Percentiles rank a stretch among this genome's conserved stretches.
These are phyloP conservation scores for Pichia sp. DNA, from an alignment of 1,139 yeast genomes.

Conservation along the genomic window DNA sequence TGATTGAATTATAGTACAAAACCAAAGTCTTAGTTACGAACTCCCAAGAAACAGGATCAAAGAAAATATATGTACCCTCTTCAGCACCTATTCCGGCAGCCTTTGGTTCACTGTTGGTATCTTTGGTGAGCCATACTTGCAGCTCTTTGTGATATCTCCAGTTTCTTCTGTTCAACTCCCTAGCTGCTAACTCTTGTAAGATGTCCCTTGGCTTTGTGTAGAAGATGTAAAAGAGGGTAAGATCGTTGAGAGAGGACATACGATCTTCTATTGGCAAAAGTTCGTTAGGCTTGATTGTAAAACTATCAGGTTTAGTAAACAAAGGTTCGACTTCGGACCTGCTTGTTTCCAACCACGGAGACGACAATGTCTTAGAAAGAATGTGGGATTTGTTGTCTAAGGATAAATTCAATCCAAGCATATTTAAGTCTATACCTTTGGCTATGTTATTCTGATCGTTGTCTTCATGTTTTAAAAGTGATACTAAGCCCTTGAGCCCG, in stretches of 20 bases:
- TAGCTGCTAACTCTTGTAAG: conserved; percentile 88
- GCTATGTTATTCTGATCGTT: conserved; percentile 68
- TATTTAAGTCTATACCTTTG: conserved; percentile 76
- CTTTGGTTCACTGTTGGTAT: conserved; percentile 83
- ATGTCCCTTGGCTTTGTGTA: conserved; percentile 93
- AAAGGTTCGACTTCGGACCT: conserved; percentile 88
- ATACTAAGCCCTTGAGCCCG: conserved; percentile 71
- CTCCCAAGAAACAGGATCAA: conserved; percentile 96
- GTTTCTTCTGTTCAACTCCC: conserved; percentile 79
- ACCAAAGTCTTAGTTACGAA: conserved; percentile 83
- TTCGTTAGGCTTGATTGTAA: conserved; percentile 43
- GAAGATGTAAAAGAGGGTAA: conserved; percentile 87
- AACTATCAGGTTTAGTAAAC: conserved; percentile 57
- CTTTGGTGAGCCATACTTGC: conserved; percentile 96
- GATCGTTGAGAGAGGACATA: conserved; percentile 78
- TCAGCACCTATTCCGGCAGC: conserved; percentile 83
- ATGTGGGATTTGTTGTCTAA: conserved; percentile 38
- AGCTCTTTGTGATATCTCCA: conserved; percentile 97
- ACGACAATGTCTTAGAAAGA: conserved; percentile 69
- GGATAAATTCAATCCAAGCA: conserved; percentile 65
- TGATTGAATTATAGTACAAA: conserved; percentile 55
- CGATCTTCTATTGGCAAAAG: conserved; percentile 56
- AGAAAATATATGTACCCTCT: conserved; percentile 91
- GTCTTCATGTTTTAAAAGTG: conserved; percentile 66
- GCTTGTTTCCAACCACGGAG: conserved; percentile 94